Evolutionary conservation across 768 basidiomycete species (phyloP), one percentile per base, ranked within the genome.

Genomic region (Coprinopsis strossmayeri): DNA sequence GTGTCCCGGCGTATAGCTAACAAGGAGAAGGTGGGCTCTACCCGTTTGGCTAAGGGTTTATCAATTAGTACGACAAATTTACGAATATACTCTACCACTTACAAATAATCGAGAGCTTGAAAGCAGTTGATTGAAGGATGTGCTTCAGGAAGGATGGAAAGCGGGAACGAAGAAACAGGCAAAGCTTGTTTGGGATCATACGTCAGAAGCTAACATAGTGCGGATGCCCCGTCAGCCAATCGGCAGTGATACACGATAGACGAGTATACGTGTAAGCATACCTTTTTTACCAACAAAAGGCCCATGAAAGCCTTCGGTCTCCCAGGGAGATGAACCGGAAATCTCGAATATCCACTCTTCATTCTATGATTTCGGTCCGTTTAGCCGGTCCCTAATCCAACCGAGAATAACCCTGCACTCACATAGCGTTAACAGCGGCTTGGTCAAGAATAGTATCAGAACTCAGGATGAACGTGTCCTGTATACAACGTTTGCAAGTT

Each of bases 91-190:
- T 46, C 27, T 32, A 18, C n/a, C 9, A 52, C 78, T 30, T 57
- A 89, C 87, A 90, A 94, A 60, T 93, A 95, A 62, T 96, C 92
- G 37, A 97, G 67, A 0, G 92, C 92, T 61, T 97, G 91, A 70
- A 96, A 91, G 58, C 89, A 96, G 59, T 91, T 94, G 60, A 96
- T 94, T 10, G 79, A 76, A 0, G 91, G 90, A 38, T 72, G 72
- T 4, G 93, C 93, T 66, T 98, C 95, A 0, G 95, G 95, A 11
- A 98, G 64, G 20, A 95, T 84, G 0, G 87, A 83, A 0, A 98
- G 73, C 2, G 74, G 68, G 61, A 97, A 91, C 34, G 79, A 66
- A 0, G 82, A 82, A 4, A 94, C 84, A 2, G 86, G 83, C 30
- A 82, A 74, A 2, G 70, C 78, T 61, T 84, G 73, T 12, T 84